A percentile compares a stretch with the other conserved stretches of the same genome.
phyloP scores from a whole-genome alignment of 202 grass and related monocot species.

The Brachypodium distachyon region DNA sequence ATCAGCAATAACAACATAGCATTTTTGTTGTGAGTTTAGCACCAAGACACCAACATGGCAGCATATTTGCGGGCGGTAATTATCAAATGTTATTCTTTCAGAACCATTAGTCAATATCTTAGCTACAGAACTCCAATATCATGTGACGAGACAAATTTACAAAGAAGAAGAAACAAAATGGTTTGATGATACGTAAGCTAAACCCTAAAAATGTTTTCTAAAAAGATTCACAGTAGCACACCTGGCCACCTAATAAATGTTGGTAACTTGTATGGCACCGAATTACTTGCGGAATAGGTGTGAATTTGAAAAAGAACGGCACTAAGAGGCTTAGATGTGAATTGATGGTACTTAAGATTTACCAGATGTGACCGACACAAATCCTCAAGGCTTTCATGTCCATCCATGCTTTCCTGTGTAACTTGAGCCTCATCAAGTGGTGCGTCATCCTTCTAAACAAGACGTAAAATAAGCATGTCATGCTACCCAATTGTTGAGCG shows the following conservation, averaged over 20 bases:
- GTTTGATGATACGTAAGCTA: neutral
- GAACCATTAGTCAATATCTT: neutral
- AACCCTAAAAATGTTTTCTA: neutral
- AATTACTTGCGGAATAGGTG: neutral
- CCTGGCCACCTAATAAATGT: neutral
- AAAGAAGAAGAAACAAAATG: neutral
- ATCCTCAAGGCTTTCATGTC: constrained; percentile 55
- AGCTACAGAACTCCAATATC: neutral
- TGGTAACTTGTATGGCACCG: neutral
- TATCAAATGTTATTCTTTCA: neutral
- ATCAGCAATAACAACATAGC: neutral
- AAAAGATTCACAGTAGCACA: constrained; percentile 4
- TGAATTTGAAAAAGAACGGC: neutral
- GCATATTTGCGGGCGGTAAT: neutral
- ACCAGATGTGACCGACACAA: constrained; percentile 81
- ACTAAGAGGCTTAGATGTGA: neutral
- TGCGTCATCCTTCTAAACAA: constrained; percentile 30
- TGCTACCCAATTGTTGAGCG: neutral
- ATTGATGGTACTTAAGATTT: constrained; percentile 15
- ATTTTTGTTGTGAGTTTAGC: neutral
- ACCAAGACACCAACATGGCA: neutral
- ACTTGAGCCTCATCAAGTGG: constrained; percentile 15
- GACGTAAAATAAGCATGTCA: constrained; percentile 13
- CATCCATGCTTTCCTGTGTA: constrained; percentile 32
- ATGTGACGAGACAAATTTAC: neutral